A percentile compares a stretch with the other conserved stretches of the same genome.
Evolutionary conservation across 352 stramenopile genomes (phyloP).

Genomic region (Globisporangium viniferum): DNA sequence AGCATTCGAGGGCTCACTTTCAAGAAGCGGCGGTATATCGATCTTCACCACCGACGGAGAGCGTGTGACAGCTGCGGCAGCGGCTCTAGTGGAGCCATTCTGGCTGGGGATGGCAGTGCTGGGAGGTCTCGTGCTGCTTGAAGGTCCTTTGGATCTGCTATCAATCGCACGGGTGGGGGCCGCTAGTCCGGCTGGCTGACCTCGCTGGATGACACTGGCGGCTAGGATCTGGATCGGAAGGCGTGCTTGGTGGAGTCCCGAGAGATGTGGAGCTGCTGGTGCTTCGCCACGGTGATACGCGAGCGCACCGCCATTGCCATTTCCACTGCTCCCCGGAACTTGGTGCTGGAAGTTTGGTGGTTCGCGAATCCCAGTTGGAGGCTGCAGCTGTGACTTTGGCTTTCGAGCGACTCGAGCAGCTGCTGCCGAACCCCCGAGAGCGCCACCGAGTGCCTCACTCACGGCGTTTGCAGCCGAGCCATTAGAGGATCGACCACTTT

Average conservation of each 20-base stretch:
- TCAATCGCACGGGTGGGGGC: neutral
- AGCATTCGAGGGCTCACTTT: neutral
- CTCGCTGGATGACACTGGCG: neutral
- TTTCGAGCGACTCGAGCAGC: neutral
- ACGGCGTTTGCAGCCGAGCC: conserved; percentile 33
- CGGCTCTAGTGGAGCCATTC: neutral
- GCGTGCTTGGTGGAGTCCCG: neutral
- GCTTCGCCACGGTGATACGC: neutral
- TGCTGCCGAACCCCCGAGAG: neutral
- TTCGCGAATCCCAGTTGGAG: neutral
- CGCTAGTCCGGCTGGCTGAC: neutral
- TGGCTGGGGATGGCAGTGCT: neutral
- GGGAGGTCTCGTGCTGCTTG: neutral
- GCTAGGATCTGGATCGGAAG: neutral
- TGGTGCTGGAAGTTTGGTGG: neutral
- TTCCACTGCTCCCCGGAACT: neutral
- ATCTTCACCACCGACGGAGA: conserved; percentile 13
- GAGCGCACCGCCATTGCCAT: neutral
- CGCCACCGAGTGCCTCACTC: conserved; percentile 33
- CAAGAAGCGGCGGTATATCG: conserved; percentile 14
- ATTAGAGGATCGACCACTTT: neutral
- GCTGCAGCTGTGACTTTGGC: conserved; percentile 1
- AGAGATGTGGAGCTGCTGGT: neutral
- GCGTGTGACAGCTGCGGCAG: neutral
- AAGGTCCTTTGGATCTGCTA: neutral